phyloP scores from a whole-genome alignment of 2,329 filamentous ascomycete species.

The Lasiodiplodia sp. region DNA sequence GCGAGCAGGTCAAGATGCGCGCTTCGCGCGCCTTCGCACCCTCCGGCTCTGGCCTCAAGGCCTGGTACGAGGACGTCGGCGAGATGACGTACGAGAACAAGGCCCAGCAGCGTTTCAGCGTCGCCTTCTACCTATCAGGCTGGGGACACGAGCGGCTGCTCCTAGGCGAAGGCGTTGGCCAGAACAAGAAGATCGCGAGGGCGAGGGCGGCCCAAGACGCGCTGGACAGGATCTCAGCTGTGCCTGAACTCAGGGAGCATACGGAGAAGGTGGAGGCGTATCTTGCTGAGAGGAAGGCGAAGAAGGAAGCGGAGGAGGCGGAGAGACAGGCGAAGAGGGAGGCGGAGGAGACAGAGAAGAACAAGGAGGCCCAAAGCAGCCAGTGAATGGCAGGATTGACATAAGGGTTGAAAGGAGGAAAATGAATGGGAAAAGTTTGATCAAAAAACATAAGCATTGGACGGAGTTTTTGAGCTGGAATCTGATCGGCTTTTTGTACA shows the following conservation, averaged over 20 bases:
- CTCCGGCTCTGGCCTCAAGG: conserved; percentile 17
- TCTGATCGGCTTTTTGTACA: background rate
- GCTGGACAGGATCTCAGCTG: conserved; percentile 48
- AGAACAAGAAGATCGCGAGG: conserved; percentile 74
- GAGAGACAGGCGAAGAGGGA: conserved; percentile 32
- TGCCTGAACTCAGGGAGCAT: background rate
- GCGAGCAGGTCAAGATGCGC: conserved; percentile 18
- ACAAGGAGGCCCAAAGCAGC: background rate
- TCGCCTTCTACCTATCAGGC: conserved; percentile 71
- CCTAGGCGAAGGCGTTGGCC: conserved; percentile 68
- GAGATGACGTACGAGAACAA: conserved; percentile 33
- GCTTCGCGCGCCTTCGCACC: conserved; percentile 36
- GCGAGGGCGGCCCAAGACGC: conserved; percentile 64
- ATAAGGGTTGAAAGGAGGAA: background rate
- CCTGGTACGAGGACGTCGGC: conserved; percentile 7
- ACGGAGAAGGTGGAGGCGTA: conserved; percentile 23
- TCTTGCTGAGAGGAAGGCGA: conserved; percentile 2
- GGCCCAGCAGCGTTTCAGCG: conserved; percentile 65
- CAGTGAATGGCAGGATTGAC: background rate
- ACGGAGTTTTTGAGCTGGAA: background rate
- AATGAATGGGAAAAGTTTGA: background rate
- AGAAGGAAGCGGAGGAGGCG: conserved; percentile 32
- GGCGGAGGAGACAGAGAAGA: conserved; percentile 25
- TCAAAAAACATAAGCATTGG: background rate
- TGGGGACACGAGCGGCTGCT: conserved; percentile 70